These are phyloP conservation scores for Porphyrellus sp. DNA, from an alignment of 1,284 basidiomycete species.

Conservation along the genomic window DNA sequence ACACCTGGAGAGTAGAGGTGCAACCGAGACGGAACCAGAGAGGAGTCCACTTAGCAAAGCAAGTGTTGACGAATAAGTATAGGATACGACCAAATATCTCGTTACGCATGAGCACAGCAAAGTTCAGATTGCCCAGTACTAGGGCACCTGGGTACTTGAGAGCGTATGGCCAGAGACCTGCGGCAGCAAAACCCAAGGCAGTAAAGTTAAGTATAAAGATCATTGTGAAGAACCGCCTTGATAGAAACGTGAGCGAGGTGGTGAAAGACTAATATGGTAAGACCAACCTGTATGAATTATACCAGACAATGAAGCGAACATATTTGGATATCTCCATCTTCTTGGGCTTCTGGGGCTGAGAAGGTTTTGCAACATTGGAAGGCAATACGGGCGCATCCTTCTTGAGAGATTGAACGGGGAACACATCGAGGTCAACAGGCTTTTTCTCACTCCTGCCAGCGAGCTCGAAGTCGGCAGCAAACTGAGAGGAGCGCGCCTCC, in stretches of 20 bases:
- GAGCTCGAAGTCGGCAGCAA: conserved; percentile 20
- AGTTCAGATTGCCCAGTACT: conserved; percentile 52
- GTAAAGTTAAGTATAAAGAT: conserved; percentile 58
- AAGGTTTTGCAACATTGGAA: conserved; percentile 28
- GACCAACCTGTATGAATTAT: conserved; percentile 61
- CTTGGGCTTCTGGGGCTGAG: conserved; percentile 27
- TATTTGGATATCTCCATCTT: conserved; percentile 53
- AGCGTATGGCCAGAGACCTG: conserved; percentile 65
- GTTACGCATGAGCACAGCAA: conserved; percentile 54
- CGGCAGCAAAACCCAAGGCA: conserved; percentile 55
- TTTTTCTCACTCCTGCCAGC: conserved; percentile 40
- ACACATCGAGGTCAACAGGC: conserved; percentile 29
- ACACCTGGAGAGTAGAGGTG: conserved; percentile 65
- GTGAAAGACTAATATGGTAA: not conserved
- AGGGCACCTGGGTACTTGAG: conserved; percentile 57
- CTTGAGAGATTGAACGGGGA: conserved; percentile 37
- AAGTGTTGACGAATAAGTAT: conserved; percentile 49
- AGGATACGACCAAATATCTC: conserved; percentile 55
- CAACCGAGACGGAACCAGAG: conserved; percentile 66
- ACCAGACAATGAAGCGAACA: conserved; percentile 61
- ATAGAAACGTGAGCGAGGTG: conserved; percentile 4
- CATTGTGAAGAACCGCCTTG: conserved; percentile 65
- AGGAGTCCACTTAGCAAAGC: conserved; percentile 71
- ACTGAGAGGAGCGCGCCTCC: conserved; percentile 37
- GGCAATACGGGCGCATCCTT: conserved; percentile 39